Evolutionary conservation across 2,329 filamentous ascomycete genomes (phyloP).

Genomic region (Calonectria honghensis): DNA sequence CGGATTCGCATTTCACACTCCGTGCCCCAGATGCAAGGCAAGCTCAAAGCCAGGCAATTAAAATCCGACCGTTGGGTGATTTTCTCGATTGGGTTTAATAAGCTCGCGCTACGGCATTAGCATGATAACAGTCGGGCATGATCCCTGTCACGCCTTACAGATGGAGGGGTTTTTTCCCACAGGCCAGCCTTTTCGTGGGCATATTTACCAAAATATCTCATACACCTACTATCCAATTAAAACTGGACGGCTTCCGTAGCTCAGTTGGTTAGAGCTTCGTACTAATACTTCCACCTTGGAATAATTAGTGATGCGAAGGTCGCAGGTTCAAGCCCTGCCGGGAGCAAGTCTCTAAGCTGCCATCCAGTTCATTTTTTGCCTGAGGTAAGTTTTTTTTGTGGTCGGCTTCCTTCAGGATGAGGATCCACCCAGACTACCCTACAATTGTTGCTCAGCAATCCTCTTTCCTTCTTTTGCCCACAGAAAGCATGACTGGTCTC

Average conservation of each 20-base stretch:
- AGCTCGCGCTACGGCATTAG: background rate
- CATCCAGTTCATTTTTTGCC: conserved; percentile 46
- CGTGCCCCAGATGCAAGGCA: background rate
- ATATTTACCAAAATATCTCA: background rate
- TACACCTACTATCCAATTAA: conserved; percentile 8
- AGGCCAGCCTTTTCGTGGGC: background rate
- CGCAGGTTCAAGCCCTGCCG: conserved; percentile 59
- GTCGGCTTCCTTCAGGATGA: background rate
- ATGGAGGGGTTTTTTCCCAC: background rate
- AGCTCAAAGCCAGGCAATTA: background rate
- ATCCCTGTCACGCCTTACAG: background rate
- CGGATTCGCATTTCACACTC: background rate
- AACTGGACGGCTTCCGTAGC: conserved; percentile 57
- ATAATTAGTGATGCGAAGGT: conserved; percentile 56
- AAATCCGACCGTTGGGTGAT: background rate
- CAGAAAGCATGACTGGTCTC: background rate
- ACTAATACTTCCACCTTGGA: conserved; percentile 55
- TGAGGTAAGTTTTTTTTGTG: background rate
- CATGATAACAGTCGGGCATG: background rate
- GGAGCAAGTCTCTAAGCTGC: conserved; percentile 53
- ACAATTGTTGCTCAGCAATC: background rate
- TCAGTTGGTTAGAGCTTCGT: conserved; percentile 60
- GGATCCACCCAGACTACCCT: background rate
- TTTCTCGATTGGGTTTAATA: background rate
- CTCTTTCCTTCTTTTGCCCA: background rate